Conservation (phyloP, 768 basidiomycete species). For the Mycena galopus region DNA sequence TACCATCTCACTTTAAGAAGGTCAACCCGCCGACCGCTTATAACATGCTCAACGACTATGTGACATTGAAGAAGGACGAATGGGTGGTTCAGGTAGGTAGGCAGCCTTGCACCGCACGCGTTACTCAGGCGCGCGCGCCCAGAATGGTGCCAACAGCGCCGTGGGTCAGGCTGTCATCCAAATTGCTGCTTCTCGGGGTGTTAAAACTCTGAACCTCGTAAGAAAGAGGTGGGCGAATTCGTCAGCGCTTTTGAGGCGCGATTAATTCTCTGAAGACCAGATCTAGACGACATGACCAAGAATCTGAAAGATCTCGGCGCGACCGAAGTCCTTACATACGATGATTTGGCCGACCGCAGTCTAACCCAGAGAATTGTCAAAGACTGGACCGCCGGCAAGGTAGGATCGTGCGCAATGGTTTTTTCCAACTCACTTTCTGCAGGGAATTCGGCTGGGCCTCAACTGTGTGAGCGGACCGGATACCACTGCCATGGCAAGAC, state of each 20-base stretch:
- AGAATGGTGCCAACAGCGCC: slow-evolving; percentile 79
- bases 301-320: slow-evolving; percentile 76
- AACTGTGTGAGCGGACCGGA: slow-evolving; percentile 74
- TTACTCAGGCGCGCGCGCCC: background rate
- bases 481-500: slow-evolving; percentile 76
- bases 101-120: background rate
- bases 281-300: slow-evolving; percentile 62
- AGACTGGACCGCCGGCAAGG: slow-evolving; percentile 75
- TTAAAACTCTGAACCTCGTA: slow-evolving; percentile 87
- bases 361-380: slow-evolving; percentile 65
- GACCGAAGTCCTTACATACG: slow-evolving; percentile 82
- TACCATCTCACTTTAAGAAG: slow-evolving; percentile 46
- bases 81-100: slow-evolving; percentile 84
- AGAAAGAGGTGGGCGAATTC: slow-evolving; percentile 68
- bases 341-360: slow-evolving; percentile 72
- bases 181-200: slow-evolving; percentile 76
- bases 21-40: slow-evolving; percentile 90
- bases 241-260: background rate
- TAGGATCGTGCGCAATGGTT: slow-evolving; percentile 39
- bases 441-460: slow-evolving; percentile 62
- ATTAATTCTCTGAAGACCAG: slow-evolving; percentile 55
- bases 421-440: background rate
- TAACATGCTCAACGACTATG: slow-evolving; percentile 83
- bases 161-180: slow-evolving; percentile 91
- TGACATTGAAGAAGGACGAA: slow-evolving; percentile 72